phyloP scores from a whole-genome alignment of 768 basidiomycete genomes.

The Clitopilus passeckerianus region DNA sequence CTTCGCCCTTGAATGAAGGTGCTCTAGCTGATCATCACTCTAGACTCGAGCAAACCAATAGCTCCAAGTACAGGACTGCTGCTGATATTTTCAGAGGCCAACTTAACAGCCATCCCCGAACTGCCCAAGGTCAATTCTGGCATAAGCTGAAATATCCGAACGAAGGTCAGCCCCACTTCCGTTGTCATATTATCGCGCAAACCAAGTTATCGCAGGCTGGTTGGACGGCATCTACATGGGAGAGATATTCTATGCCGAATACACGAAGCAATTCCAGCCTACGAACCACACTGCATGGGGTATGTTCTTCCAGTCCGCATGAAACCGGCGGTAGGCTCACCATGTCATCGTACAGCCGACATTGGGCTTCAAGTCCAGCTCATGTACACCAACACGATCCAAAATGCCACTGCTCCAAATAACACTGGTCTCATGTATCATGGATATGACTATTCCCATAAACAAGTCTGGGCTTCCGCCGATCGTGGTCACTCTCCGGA shows the following conservation, averaged over 20 bases:
- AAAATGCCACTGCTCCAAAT: slow-evolving; percentile 30
- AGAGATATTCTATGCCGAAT: slow-evolving; percentile 37
- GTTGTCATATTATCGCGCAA: background rate
- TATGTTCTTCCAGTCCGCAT: slow-evolving; percentile 9
- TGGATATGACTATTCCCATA: slow-evolving; percentile 44
- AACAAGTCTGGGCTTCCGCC: slow-evolving; percentile 37
- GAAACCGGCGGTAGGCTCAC: slow-evolving; percentile 22
- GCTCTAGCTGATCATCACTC: background rate
- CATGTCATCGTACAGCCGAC: slow-evolving; percentile 27
- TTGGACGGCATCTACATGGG: slow-evolving; percentile 45
- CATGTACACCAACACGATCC: slow-evolving; percentile 38
- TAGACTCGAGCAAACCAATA: slow-evolving; percentile 19
- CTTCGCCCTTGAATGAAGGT: slow-evolving; percentile 8
- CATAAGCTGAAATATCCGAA: slow-evolving; percentile 37
- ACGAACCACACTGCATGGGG: slow-evolving; percentile 28
- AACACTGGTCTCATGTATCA: slow-evolving; percentile 41
- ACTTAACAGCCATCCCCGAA: slow-evolving; percentile 37
- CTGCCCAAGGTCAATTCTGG: slow-evolving; percentile 41
- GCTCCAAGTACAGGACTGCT: slow-evolving; percentile 34
- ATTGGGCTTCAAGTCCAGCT: slow-evolving; percentile 36
- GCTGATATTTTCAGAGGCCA: slow-evolving; percentile 33
- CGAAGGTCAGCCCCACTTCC: slow-evolving; percentile 25
- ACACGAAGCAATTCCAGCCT: slow-evolving; percentile 23
- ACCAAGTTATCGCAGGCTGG: slow-evolving; percentile 26
- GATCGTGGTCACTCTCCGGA: slow-evolving; percentile 43